Conservation (phyloP, 495 filamentous ascomycete species). For the Parachaetomium inaequale region DNA sequence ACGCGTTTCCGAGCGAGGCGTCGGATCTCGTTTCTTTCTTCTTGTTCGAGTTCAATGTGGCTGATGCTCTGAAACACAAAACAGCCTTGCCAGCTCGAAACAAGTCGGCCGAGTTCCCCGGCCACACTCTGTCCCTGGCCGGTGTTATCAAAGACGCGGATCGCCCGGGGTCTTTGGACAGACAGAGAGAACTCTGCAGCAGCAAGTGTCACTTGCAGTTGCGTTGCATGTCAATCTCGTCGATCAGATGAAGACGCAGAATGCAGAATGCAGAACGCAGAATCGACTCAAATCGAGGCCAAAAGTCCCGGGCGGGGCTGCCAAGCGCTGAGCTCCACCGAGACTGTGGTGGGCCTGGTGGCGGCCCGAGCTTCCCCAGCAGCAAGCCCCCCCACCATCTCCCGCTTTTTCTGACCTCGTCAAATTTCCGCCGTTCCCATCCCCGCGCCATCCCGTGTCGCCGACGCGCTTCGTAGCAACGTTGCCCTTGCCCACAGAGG, state of each 20-base stretch:
- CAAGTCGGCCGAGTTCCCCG: not conserved
- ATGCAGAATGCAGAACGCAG: not conserved
- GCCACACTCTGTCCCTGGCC: not conserved
- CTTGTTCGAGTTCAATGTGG: not conserved
- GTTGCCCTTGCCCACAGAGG: not conserved
- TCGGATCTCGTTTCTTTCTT: not conserved
- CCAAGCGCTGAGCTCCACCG: not conserved
- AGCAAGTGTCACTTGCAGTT: not conserved
- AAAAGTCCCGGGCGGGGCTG: not conserved
- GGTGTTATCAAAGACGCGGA: not conserved
- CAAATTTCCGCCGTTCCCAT: not conserved
- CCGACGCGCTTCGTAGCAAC: not conserved
- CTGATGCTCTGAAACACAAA: not conserved
- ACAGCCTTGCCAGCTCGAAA: not conserved
- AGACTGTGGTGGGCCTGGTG: not conserved
- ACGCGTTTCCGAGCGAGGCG: not conserved
- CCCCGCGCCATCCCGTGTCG: constrained; percentile 8
- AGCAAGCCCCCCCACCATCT: not conserved
- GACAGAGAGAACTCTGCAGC: too few relatives aligned
- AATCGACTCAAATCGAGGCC: too few relatives aligned
- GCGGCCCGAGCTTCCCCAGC: not conserved
- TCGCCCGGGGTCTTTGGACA: too few relatives aligned
- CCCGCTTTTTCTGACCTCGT: not conserved
- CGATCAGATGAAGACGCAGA: too few relatives aligned
- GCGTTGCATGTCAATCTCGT: not conserved